Evolutionary conservation across 768 basidiomycete species (phyloP).

Genomic region (Boletus huronensis): DNA sequence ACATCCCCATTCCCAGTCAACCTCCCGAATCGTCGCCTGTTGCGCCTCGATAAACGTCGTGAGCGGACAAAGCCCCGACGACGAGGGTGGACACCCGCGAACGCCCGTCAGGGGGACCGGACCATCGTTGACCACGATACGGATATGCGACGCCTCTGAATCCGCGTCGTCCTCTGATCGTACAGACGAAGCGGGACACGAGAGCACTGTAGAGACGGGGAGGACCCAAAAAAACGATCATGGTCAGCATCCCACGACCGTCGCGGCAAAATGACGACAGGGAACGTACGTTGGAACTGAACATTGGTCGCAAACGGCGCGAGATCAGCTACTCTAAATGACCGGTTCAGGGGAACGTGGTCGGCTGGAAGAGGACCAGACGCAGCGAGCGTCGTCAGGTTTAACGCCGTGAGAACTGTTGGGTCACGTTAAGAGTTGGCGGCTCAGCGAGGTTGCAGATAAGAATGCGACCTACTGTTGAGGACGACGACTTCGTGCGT

Average conservation of each 20-base stretch:
- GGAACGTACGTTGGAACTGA: constrained; percentile 75
- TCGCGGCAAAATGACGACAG: neutral
- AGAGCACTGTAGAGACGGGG: constrained; percentile 47
- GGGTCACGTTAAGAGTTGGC: neutral
- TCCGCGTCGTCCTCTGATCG: constrained; percentile 18
- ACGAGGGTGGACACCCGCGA: constrained; percentile 61
- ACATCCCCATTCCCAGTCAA: constrained; percentile 78
- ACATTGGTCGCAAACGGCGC: constrained; percentile 88
- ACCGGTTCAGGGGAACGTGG: constrained; percentile 60
- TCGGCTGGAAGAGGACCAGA: constrained; percentile 73
- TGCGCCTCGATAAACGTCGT: constrained; percentile 68
- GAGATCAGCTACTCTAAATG: constrained; percentile 73
- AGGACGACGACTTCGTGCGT: constrained; percentile 90
- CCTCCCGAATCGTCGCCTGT: constrained; percentile 57
- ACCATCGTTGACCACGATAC: constrained; percentile 86
- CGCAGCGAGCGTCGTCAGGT: constrained; percentile 68
- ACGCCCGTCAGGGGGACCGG: constrained; percentile 78
- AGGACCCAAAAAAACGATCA: neutral
- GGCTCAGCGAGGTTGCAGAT: neutral
- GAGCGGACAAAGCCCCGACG: constrained; percentile 68
- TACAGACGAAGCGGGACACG: constrained; percentile 37
- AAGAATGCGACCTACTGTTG: constrained; percentile 50
- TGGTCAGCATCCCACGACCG: neutral
- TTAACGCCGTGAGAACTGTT: constrained; percentile 79
- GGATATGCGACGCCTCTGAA: constrained; percentile 53